Conservation (phyloP, 345 rosid species). For the thale cress (Arabidopsis thaliana) region TAIR10.1 NC_003076.8:21589001-21589500, state of each 20-base stretch:
- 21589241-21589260: slow-evolving; percentile 41
- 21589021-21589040: slow-evolving; percentile 10
- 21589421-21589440: slow-evolving; percentile 38
- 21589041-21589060: slow-evolving; percentile 28
- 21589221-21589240: slow-evolving; percentile 43
- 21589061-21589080: slow-evolving; percentile 34
- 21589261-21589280: slow-evolving; percentile 26
- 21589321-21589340: slow-evolving; percentile 24
- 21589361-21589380: slow-evolving; percentile 35
- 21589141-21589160: slow-evolving; percentile 77
- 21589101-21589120: slow-evolving; percentile 53
- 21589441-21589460: slow-evolving; percentile 36
- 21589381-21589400: slow-evolving; percentile 25
- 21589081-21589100: slow-evolving; percentile 13
- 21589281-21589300: neutral
- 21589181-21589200: slow-evolving; percentile 39
- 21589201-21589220: slow-evolving; percentile 45
- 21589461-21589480: slow-evolving; percentile 39
- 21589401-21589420: slow-evolving; percentile 27
- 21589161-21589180: slow-evolving; percentile 27
- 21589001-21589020: neutral
- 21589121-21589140: slow-evolving; percentile 51
- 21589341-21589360: slow-evolving; percentile 34
- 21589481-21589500: slow-evolving; percentile 27
- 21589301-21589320: slow-evolving; percentile 17